A percentile compares a stretch with the other conserved stretches of the same genome.
Conservation (phyloP, 2,329 filamentous ascomycete species). For the Venturia effusa region DNA sequence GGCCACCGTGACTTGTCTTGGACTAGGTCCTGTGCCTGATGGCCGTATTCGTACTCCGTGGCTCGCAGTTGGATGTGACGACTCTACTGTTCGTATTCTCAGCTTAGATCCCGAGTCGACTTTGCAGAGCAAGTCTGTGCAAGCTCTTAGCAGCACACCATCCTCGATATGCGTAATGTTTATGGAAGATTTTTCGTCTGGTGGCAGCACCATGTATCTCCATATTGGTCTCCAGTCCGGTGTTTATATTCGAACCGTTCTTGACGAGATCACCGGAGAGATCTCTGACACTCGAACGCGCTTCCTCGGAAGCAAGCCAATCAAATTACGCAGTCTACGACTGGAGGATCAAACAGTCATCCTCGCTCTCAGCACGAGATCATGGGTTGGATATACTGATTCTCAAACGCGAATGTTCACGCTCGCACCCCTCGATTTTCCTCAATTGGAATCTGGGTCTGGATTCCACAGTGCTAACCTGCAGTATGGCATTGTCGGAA, state of each 20-base stretch:
- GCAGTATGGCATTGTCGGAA: conserved; percentile 85
- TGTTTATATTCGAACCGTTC: conserved; percentile 86
- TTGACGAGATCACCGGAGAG: conserved; percentile 93
- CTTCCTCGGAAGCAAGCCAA: conserved; percentile 83
- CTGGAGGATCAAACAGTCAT: conserved; percentile 78
- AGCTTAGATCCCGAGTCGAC: conserved; percentile 85
- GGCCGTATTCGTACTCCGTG: conserved; percentile 84
- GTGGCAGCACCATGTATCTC: conserved; percentile 79
- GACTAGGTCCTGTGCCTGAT: conserved; percentile 83
- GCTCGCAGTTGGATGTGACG: conserved; percentile 91
- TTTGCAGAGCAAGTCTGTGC: conserved; percentile 86
- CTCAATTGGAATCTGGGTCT: conserved; percentile 84
- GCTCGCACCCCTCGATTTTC: conserved; percentile 83
- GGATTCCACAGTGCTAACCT: conserved; percentile 95
- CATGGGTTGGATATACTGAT: conserved; percentile 94
- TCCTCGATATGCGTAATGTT: conserved; percentile 84
- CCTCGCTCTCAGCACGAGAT: conserved; percentile 78
- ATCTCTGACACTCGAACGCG: conserved; percentile 89
- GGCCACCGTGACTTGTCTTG: conserved; percentile 89
- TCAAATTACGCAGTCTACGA: conserved; percentile 83
- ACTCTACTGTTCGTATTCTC: conserved; percentile 87
- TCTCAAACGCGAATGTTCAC: conserved; percentile 79
- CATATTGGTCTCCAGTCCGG: conserved; percentile 95
- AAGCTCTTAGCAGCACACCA: conserved; percentile 82
- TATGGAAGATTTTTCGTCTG: conserved; percentile 88